A percentile compares a stretch with the other conserved stretches of the same genome.
Evolutionary conservation across 805 yeast genomes (phyloP).

Genomic region (Saturnispora gosingensis): DNA sequence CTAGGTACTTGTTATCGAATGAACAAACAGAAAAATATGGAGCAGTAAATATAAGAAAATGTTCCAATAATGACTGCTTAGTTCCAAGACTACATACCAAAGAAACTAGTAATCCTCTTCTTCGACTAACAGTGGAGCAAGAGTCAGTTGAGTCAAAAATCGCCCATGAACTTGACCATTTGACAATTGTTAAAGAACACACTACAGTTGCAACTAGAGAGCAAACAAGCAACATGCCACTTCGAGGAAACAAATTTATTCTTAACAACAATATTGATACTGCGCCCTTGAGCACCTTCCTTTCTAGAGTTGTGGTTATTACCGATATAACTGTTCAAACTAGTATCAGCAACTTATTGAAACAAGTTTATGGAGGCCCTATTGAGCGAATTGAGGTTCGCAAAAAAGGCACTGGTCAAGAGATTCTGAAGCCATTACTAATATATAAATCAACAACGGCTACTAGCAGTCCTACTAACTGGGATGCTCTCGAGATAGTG

Average conservation of each 20-base stretch:
- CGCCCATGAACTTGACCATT: background rate
- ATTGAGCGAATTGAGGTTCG: conserved; percentile 39
- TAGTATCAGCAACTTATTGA: conserved; percentile 41
- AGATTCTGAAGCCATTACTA: conserved; percentile 4
- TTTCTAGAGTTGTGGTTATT: conserved; percentile 17
- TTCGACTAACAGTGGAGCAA: background rate
- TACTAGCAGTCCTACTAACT: conserved; percentile 12
- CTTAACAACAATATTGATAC: background rate
- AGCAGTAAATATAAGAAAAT: background rate
- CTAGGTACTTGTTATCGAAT: conserved; percentile 19
- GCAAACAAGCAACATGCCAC: background rate
- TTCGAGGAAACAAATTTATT: conserved; percentile 13
- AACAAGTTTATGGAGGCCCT: conserved; percentile 63
- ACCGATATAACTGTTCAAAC: conserved; percentile 25
- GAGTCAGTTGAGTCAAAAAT: background rate
- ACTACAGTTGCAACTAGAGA: background rate
- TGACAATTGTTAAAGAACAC: conserved; percentile 6
- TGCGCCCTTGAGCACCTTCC: background rate
- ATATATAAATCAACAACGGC: conserved; percentile 5
- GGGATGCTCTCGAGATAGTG: conserved; percentile 29
- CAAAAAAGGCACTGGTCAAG: conserved; percentile 14
- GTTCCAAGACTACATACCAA: background rate
- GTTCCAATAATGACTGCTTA: background rate
- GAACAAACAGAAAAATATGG: conserved; percentile 1
- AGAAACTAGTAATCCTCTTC: background rate